Evolutionary conservation across 805 yeast genomes (phyloP), one percentile per base, ranked within the genome.

Genomic region (Diddensiella caesifluorescens): DNA sequence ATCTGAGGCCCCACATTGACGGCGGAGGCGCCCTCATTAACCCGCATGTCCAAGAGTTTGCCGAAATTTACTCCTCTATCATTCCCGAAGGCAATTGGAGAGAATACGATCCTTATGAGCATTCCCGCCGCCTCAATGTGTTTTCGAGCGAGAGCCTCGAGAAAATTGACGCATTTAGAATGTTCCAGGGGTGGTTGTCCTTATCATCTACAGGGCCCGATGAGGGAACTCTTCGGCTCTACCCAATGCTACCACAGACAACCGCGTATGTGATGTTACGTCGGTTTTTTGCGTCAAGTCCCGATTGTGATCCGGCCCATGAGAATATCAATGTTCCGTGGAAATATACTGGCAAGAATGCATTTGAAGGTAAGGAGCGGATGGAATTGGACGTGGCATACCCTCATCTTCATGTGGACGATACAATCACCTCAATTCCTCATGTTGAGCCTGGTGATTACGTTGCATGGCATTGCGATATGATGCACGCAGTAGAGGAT

Each of bases 131-230:
- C 22, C 56, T 62, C 9, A 46, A 53, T 66, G 9, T 43, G 10
- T 47, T 51, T 18, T 66, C 67, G 1, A 55, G 55, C 12, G 57
- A 60, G 41, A 62, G 65, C 30, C 48, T 63, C 37, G 62, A 67
- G 48, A 59, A 57, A 31, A 49, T 51, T n/a, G 52, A 38, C 7
- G 61, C 60, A 7, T 68, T 70, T 50, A 57, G 75, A 39, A 54
- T 69, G 10, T 64, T 68, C 32, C 74, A 70, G 50, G 74, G 74
- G 6, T 70, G 74, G 73, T 44, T 69, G 21, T 60, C 72, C 2
- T 52, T 70, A 46, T 56, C 66, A 10, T 58, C 56, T 9, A 62
- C 57, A 9, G 60, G 59, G 6, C 57, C 65, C 12, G 61, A 62
- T 10, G 69, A 63, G 42, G 74, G 75, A 4, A 62, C 72, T n/a